Evolutionary conservation across 495 filamentous ascomycete genomes (phyloP).

Genomic region (Platismatia glauca): DNA sequence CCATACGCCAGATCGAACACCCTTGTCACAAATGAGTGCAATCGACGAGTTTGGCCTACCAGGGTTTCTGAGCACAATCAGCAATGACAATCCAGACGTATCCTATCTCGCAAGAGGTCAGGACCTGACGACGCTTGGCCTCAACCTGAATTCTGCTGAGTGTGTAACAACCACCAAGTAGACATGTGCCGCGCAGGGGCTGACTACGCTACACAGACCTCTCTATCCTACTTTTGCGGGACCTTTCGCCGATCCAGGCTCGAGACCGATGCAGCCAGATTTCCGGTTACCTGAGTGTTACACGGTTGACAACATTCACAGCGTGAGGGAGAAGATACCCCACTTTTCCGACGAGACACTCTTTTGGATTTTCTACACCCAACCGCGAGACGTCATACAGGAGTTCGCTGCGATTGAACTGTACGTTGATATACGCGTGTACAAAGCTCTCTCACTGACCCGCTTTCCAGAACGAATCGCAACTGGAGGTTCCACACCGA

Average conservation of each 20-base stretch:
- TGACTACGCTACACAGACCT: constrained; percentile 34
- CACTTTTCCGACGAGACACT: constrained; percentile 86
- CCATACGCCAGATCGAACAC: constrained; percentile 44
- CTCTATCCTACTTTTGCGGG: constrained; percentile 58
- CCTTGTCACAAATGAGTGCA: constrained; percentile 59
- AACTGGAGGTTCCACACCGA: constrained; percentile 94
- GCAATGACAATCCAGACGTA: constrained; percentile 67
- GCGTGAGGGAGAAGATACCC: constrained; percentile 64
- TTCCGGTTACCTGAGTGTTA: constrained; percentile 78
- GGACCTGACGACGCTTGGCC: constrained; percentile 64
- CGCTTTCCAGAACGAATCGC: constrained; percentile 42
- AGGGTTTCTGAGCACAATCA: constrained; percentile 70
- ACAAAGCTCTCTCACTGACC: constrained; percentile 17
- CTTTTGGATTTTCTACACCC: constrained; percentile 92
- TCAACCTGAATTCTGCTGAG: constrained; percentile 74
- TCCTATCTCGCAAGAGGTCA: constrained; percentile 66
- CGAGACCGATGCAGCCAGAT: constrained; percentile 66
- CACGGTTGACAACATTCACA: constrained; percentile 75
- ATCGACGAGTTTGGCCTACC: constrained; percentile 74
- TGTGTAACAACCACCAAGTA: constrained; percentile 35
- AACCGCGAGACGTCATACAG: constrained; percentile 74
- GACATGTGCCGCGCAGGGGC: constrained; percentile 11
- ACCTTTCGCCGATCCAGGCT: constrained; percentile 60
- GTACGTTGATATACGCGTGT: constrained; percentile 31
- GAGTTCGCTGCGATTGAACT: constrained; percentile 76